These are phyloP conservation scores for Rhizopus sp. DNA, from an alignment of 371 early-diverging fungal species.

Conservation along the genomic window DNA sequence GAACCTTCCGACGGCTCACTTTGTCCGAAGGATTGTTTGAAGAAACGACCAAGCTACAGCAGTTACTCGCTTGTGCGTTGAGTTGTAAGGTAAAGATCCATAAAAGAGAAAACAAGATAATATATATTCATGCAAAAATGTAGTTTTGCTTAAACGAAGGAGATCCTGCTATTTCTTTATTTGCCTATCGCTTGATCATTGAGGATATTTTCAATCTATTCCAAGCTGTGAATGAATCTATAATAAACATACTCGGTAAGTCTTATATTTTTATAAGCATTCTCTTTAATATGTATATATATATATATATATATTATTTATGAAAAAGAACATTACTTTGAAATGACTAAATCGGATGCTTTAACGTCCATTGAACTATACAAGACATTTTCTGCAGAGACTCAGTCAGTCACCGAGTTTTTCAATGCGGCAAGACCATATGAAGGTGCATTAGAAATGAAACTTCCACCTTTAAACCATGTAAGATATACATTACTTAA, in stretches of 20 bases:
- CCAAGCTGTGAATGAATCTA: conserved; percentile 90
- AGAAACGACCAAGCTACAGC: conserved; percentile 77
- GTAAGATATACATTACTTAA: conserved; percentile 40
- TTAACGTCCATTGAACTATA: conserved; percentile 78
- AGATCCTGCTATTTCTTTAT: conserved; percentile 84
- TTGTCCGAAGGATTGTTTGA: conserved; percentile 71
- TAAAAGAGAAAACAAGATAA: neutral
- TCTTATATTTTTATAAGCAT: neutral
- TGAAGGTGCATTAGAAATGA: conserved; percentile 69
- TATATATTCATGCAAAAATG: neutral
- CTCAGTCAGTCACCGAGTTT: conserved; percentile 77
- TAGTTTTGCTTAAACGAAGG: conserved; percentile 84
- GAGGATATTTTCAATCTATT: conserved; percentile 86
- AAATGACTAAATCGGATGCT: conserved; percentile 79
- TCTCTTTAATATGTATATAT: too few relatives aligned
- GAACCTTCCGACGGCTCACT: conserved; percentile 54
- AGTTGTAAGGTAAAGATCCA: conserved; percentile 65
- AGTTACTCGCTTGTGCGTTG: conserved; percentile 76
- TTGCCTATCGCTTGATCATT: conserved; percentile 80
- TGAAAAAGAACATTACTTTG: conserved; percentile 77
- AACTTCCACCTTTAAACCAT: conserved; percentile 83
- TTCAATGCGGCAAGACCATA: conserved; percentile 76
- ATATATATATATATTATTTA: neutral
- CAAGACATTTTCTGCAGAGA: conserved; percentile 83
- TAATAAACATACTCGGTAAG: conserved; percentile 85